Evolutionary conservation across 2,329 filamentous ascomycete genomes (phyloP).

Genomic region (Phyllosticta capitalensis): DNA sequence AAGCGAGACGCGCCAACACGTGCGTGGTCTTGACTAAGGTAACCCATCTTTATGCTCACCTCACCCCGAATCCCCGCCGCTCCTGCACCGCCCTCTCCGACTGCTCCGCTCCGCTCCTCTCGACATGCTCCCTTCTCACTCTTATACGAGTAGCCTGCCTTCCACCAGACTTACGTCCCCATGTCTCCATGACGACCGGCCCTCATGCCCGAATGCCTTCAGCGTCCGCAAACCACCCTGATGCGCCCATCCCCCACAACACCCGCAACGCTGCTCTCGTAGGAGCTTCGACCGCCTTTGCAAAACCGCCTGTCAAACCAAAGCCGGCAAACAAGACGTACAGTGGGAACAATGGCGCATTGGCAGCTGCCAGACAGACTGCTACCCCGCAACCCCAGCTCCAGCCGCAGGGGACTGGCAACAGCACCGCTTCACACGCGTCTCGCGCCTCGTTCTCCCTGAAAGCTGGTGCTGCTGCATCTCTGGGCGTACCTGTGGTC

Average conservation of each 20-base stretch:
- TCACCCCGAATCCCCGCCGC: neutral
- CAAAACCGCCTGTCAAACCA: conserved; percentile 33
- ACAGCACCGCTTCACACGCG: neutral
- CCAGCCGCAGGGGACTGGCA: conserved; percentile 4
- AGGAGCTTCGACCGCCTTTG: conserved; percentile 41
- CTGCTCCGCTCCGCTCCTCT: neutral
- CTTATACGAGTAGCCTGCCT: neutral
- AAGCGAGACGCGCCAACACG: neutral
- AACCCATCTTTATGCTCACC: neutral
- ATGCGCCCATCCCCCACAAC: conserved; percentile 28
- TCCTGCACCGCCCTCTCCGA: neutral
- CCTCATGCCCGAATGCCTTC: conserved; percentile 19
- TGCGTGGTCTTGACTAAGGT: neutral
- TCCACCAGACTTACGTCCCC: conserved; percentile 12
- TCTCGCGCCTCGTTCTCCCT: neutral
- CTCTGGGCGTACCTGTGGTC: conserved; percentile 22
- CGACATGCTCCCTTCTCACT: neutral
- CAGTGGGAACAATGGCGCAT: conserved; percentile 32
- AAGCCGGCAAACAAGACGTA: conserved; percentile 32
- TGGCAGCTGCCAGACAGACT: conserved; percentile 30
- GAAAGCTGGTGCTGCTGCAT: conserved; percentile 19
- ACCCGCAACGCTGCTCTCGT: conserved; percentile 37
- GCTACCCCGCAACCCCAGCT: conserved; percentile 7
- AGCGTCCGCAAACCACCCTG: conserved; percentile 21
- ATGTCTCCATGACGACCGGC: conserved; percentile 30